These are phyloP conservation scores for Tylopilus felleus DNA, from an alignment of 768 basidiomycete species.

Conservation along the genomic window DNA sequence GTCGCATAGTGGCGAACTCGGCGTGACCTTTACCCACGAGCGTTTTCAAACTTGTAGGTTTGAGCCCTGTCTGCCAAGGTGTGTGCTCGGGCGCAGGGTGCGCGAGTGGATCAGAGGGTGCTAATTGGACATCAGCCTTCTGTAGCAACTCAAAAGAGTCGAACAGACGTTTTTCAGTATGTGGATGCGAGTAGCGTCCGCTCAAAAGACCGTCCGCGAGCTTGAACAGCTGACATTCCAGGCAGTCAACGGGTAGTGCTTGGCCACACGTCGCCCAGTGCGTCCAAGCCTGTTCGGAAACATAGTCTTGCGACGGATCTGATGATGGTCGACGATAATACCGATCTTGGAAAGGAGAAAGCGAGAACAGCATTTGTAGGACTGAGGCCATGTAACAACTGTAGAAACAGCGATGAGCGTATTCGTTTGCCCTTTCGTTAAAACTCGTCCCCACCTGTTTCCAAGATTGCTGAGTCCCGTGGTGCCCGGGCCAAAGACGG, in stretches of 20 bases:
- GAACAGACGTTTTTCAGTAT: slow-evolving; percentile 30
- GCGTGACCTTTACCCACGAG: slow-evolving; percentile 90
- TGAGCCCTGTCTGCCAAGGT: slow-evolving; percentile 69
- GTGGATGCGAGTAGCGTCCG: slow-evolving; percentile 80
- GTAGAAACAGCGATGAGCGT: slow-evolving; percentile 1
- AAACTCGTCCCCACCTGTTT: slow-evolving; percentile 57
- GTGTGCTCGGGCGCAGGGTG: slow-evolving; percentile 26
- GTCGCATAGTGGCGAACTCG: slow-evolving; percentile 94
- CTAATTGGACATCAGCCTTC: slow-evolving; percentile 14
- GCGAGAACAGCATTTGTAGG: slow-evolving; percentile 80
- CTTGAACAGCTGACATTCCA: slow-evolving; percentile 96
- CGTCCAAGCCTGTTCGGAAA: slow-evolving; percentile 32
- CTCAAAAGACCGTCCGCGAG: slow-evolving; percentile 89
- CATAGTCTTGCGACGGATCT: slow-evolving; percentile 6
- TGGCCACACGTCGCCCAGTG: slow-evolving; percentile 67
- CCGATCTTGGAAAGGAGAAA: slow-evolving; percentile 70
- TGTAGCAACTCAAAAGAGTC: slow-evolving; percentile 6
- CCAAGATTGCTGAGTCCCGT: slow-evolving; percentile 92
- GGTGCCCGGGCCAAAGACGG: slow-evolving; percentile 82
- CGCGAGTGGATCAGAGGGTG: slow-evolving; percentile 32
- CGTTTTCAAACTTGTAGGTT: slow-evolving; percentile 80
- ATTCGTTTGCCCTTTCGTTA: background rate
- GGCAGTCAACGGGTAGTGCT: slow-evolving; percentile 71
- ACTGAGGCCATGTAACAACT: slow-evolving; percentile 99
- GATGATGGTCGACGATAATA: slow-evolving; percentile 45